Evolutionary conservation across 257 asterid species (phyloP), one percentile per base, ranked within the genome.

Genomic region (Lycium barbarum): DNA sequence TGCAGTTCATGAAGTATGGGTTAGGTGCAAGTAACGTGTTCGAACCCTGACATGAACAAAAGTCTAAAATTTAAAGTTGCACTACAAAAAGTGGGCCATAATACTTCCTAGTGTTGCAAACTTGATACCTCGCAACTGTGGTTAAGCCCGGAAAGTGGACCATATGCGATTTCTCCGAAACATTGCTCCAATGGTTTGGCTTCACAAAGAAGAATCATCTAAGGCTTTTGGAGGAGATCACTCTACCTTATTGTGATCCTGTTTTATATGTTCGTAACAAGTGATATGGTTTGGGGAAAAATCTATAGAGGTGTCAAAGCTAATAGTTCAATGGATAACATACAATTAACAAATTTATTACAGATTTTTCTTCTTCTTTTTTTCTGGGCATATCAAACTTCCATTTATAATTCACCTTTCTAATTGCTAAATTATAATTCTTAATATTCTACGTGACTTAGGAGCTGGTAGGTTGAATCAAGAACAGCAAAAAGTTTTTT

Each of bases 181-280:
- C 22, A 51, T 74, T 74, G 43, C 43, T 49, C 40, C 22, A 22
- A 22, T 74, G 62, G 62, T 22, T 74, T 49, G n/a, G 7, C 45
- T 49, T 49, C 59, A 73, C 59, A 73, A 20, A 20, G n/a, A 47
- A 20, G 59, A 73, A 6, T 73, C 20, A 11, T 73, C 40, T 11
- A 47, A 73, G n/a, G 61, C n/a, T 47, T 73, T 20, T 73, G 11
- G 40, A n/a, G 38, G 40, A 20, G 81, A 73, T 9, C 4, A 17
- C 11, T 13, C 43, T 3, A 74, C 22, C 61, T 49, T 22, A 20
- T 73, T 13, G 59, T n/a, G 40, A 49, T 74, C 22, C 22, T n/a
- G n/a, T n/a, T n/a, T n/a, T n/a, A n/a, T 49, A 49, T 74, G 62
- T 74, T 38, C 62, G 20, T 73, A 47, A 20, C 81, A 73, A 73